These are phyloP conservation scores for Colletotrichum somersetense DNA, from an alignment of 2,329 filamentous ascomycete genomes.

Conservation along the genomic window DNA sequence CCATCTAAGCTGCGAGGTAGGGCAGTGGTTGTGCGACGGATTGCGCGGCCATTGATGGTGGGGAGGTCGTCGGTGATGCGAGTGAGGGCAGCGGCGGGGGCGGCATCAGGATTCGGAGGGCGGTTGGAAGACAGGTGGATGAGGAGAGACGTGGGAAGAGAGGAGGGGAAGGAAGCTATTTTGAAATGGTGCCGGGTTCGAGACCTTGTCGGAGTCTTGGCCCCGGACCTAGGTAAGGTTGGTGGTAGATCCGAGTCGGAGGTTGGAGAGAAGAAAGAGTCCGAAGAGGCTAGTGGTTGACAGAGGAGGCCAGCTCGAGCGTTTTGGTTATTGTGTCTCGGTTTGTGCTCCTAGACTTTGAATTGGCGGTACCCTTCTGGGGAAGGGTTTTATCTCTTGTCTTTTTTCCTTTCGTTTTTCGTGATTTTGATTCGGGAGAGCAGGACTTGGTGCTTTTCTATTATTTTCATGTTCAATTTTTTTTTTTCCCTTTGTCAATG, in stretches of 20 bases:
- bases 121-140: neutral
- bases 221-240: neutral
- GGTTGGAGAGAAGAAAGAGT: conserved; percentile 23
- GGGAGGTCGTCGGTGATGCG: conserved; percentile 2
- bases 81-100: conserved; percentile 6
- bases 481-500: neutral
- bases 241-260: neutral
- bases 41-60: conserved; percentile 33
- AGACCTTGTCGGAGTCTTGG: neutral
- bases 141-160: neutral
- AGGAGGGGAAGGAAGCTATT: conserved; percentile 11
- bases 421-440: neutral
- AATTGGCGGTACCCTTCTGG: neutral
- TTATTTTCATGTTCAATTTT: neutral
- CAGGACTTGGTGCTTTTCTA: neutral
- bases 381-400: neutral
- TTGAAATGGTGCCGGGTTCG: neutral
- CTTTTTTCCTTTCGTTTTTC: neutral
- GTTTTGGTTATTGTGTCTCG: conserved; percentile 23
- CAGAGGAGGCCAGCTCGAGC: neutral
- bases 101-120: conserved; percentile 5
- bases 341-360: conserved; percentile 1
- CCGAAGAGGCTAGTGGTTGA: conserved; percentile 9
- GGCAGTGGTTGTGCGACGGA: conserved; percentile 27
- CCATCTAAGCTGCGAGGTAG: conserved; percentile 24